Evolutionary conservation across 2,329 filamentous ascomycete species (phyloP), one percentile per base, ranked within the genome.

Genomic region (Chrysosporium keratinophilum): DNA sequence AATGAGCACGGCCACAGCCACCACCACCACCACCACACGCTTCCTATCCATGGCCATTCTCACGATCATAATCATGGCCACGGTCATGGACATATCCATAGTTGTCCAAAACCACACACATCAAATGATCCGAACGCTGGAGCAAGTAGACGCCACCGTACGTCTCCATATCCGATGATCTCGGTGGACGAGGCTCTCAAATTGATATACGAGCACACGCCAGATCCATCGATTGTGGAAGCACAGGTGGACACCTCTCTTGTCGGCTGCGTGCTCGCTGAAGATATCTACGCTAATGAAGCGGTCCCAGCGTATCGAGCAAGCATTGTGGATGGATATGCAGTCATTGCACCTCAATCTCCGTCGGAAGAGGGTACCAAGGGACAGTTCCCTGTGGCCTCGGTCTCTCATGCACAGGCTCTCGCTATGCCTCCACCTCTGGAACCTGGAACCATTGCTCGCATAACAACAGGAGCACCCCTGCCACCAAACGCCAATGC

Each of bases 251-350:
- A 85, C 56, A 75, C 78, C 34, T 70, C 71, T 1, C 73, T 97
- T 0, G 79, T 91, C 1, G 88, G 88, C 6, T 81, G 79, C 7
- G 84, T 97, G 0, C 74, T 98, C 1, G 89, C 91, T 0, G 82
- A 89, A 65, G 85, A 95, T 60, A 84, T 98, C 20, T 79, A 76
- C 39, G 88, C 93, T 0, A 72, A 72, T 3, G 91, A 96, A 66
- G 81, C 85, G 6, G 93, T 98, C 0, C 93, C 93, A 0, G 93
- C 91, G 0, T 98, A 95, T 71, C 78, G 89, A 55, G 93, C 93
- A 15, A 97, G 91, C 65, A 97, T 96, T 40, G 93, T 98, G 0
- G 93, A 98, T 67, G 93, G 93, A 1, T 98, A 98, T 65, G 93
- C 93, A 1, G 80, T 95, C 0, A 82, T 90, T 37, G 84, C 68